Evolutionary conservation across 495 filamentous ascomycete genomes (phyloP), one percentile per base, ranked within the genome.

Genomic region (Penicillium pancosmium): DNA sequence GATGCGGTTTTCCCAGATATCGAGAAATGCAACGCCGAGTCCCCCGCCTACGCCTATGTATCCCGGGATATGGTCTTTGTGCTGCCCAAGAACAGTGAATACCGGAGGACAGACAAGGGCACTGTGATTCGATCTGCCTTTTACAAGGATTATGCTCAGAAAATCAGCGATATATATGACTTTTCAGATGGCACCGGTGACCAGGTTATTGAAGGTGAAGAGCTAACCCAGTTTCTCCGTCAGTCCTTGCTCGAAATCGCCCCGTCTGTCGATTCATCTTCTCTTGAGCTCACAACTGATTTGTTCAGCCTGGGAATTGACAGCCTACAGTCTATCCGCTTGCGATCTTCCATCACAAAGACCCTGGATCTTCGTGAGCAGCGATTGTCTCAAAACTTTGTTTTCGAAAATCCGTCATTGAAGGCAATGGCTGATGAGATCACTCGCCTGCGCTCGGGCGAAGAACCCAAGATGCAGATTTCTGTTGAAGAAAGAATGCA

Each of bases 121-220:
- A 78, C 75, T 7, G 77, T 81, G 23, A 84, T 83, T 57, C 76
- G 82, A 15, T 63, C 77, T 9, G 75, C 79, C 21, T 77, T 80
- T 33, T 81, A 84, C 54, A 59, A 63, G 16, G 64, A 65, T 3
- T 84, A 80, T 49, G 64, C 72, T 12, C 66, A 75, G 5, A 50
- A 74, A 36, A 82, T 83, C 23, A 68, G 80, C 7, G 54, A 61
- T 12, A 56, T 77, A 6, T 86, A 85, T 46, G 64, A 73, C 21
- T 9, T 43, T 5, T 59, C 60, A 12, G 61, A 65, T 56, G 54
- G 53, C 2, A 57, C 16, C 9, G 64, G 62, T 19, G 57, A 55
- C 8, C 18, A 51, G 3, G 12, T 54, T 2, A 35, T 67, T 0
- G 41, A 59, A 50, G 61, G 59, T 2, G 50, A 52, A n/a, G 65